Evolutionary conservation across 139 green algal species (phyloP).

Genomic region (Chlamydomonas incerta): DNA sequence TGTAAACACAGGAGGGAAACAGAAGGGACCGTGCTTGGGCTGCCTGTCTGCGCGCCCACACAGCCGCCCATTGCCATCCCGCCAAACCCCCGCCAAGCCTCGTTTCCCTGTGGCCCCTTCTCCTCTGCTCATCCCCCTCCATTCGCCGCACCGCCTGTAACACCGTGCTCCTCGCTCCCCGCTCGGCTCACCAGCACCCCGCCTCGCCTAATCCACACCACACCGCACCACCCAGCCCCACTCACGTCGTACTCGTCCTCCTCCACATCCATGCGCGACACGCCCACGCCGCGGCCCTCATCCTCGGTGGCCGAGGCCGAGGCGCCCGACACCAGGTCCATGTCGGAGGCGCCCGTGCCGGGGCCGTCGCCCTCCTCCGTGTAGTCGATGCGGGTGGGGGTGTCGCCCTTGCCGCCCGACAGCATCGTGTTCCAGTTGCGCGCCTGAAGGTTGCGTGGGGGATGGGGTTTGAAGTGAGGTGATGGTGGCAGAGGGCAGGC

Average conservation of each 20-base stretch:
- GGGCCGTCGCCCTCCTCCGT: conserved; percentile 36
- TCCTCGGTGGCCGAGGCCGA: conserved; percentile 25
- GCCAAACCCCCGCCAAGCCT: too few relatives aligned
- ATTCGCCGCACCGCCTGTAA: too few relatives aligned
- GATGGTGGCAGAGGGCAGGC: too few relatives aligned
- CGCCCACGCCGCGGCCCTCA: conserved; percentile 35
- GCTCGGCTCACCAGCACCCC: neutral
- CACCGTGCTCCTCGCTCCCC: too few relatives aligned
- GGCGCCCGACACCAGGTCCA: conserved; percentile 26
- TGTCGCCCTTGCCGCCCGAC: conserved; percentile 20
- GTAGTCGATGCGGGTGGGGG: conserved; percentile 54
- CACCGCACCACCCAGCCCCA: neutral
- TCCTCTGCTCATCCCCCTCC: neutral
- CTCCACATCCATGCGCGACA: conserved; percentile 65
- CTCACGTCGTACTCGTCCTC: conserved; percentile 59
- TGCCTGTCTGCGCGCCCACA: too few relatives aligned
- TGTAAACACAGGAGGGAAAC: too few relatives aligned
- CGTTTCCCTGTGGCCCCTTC: too few relatives aligned
- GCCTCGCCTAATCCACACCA: too few relatives aligned
- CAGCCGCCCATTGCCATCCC: too few relatives aligned
- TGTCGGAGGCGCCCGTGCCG: conserved; percentile 1
- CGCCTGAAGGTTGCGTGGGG: conserved; percentile 33
- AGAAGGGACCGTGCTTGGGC: too few relatives aligned
- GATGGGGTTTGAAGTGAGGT: too few relatives aligned
- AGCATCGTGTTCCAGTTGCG: conserved; percentile 55